Evolutionary conservation across 805 yeast genomes (phyloP).

Genomic region (Isabelozyma heimii): DNA sequence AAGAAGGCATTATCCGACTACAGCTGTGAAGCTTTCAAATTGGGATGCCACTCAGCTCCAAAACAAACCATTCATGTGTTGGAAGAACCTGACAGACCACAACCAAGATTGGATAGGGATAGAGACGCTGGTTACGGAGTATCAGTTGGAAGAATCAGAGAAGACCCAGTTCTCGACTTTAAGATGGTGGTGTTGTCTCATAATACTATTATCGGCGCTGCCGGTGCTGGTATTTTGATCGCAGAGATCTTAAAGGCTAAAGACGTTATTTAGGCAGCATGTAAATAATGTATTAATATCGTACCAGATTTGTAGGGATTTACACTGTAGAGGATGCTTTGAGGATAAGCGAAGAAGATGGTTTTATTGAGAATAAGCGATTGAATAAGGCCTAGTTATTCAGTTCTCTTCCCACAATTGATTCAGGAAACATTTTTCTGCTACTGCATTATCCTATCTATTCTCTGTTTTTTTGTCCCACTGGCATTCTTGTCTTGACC

Average conservation of each 20-base stretch:
- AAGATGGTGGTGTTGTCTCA: slow-evolving; percentile 98
- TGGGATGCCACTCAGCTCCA: slow-evolving; percentile 92
- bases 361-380: no score
- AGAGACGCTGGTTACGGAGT: slow-evolving; percentile 94
- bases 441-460: no score
- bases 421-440: no score
- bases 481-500: no score
- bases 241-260: slow-evolving; percentile 86
- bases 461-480: no score
- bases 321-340: no score
- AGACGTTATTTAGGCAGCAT: slow-evolving; percentile 51
- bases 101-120: slow-evolving; percentile 95
- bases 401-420: no score
- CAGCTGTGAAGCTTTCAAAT: slow-evolving; percentile 74
- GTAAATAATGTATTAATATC: background rate
- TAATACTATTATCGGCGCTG: slow-evolving; percentile 97
- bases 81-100: slow-evolving; percentile 92
- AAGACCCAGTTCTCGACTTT: slow-evolving; percentile 87
- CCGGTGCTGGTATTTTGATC: slow-evolving; percentile 95
- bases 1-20: slow-evolving; percentile 69
- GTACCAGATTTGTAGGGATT: background rate
- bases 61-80: slow-evolving; percentile 86
- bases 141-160: slow-evolving; percentile 90
- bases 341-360: no score
- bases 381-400: no score